Evolutionary conservation across 768 basidiomycete genomes (phyloP).

Genomic region (Leccinellum albellum): DNA sequence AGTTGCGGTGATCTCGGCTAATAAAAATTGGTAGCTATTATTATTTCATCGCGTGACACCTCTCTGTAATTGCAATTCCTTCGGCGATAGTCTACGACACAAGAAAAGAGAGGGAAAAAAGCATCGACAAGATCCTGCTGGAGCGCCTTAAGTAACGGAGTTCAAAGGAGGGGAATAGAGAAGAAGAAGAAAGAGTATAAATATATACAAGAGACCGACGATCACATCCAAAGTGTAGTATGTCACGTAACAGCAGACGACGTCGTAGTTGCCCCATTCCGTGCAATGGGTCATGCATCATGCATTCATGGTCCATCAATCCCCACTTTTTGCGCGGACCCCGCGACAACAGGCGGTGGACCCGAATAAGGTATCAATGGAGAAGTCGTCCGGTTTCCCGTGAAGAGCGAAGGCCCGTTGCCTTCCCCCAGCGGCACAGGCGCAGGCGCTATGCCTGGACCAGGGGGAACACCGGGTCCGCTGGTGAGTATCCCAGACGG

Average conservation of each 20-base stretch:
- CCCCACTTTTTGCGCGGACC: no score
- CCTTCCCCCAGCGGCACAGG: conserved; percentile 11
- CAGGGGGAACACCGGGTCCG: conserved; percentile 27
- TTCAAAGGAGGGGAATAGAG: not conserved
- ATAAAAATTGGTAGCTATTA: not conserved
- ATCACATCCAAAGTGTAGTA: not conserved
- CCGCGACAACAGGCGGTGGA: not conserved
- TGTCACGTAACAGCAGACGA: not conserved
- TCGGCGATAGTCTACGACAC: not conserved
- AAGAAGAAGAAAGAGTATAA: not conserved
- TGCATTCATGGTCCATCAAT: not conserved
- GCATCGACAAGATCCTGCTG: not conserved
- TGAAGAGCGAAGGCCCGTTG: conserved; percentile 8
- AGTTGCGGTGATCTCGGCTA: no score
- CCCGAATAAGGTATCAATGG: conserved; percentile 23
- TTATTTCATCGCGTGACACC: not conserved
- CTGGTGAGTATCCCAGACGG: conserved; percentile 26
- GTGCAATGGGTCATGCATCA: not conserved
- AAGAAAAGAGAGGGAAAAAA: not conserved
- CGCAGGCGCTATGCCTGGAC: conserved; percentile 27
- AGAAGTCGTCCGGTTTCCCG: conserved; percentile 17
- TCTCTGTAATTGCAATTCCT: not conserved
- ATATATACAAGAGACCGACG: not conserved
- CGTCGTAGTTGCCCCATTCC: not conserved
- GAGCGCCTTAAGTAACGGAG: not conserved